Conservation (phyloP, 2,329 filamentous ascomycete species). For the Ascochyta pisi region DNA sequence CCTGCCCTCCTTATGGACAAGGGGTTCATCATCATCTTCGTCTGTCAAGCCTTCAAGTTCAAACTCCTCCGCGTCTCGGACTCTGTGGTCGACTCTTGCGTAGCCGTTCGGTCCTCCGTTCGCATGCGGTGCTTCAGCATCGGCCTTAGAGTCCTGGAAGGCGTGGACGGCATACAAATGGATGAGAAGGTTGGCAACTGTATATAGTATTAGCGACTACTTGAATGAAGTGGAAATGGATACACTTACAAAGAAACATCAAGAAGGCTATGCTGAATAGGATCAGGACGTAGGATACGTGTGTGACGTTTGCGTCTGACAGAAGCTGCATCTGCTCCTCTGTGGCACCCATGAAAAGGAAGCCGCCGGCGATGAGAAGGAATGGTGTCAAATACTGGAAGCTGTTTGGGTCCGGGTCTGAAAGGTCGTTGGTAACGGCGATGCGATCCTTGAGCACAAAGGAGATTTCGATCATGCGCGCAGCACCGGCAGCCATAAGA, state of each 20-base stretch:
- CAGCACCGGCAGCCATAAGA: conserved; percentile 85
- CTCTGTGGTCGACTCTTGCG: conserved; percentile 61
- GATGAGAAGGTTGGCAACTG: conserved; percentile 82
- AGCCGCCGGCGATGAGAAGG: conserved; percentile 87
- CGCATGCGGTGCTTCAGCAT: conserved; percentile 43
- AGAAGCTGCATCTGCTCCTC: conserved; percentile 93
- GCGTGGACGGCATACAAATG: conserved; percentile 77
- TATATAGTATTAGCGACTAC: conserved; percentile 18
- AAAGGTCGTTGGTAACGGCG: conserved; percentile 70
- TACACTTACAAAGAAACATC: conserved; percentile 77
- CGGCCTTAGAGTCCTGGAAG: conserved; percentile 50
- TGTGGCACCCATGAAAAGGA: conserved; percentile 96
- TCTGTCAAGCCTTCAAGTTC: conserved; percentile 90
- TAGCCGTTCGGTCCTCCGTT: conserved; percentile 47
- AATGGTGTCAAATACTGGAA: conserved; percentile 76
- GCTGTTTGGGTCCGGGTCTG: conserved; percentile 72
- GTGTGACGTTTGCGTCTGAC: conserved; percentile 75
- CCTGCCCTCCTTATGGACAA: conserved; percentile 35
- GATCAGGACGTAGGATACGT: conserved; percentile 91
- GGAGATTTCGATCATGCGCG: conserved; percentile 87
- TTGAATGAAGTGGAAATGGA: not conserved
- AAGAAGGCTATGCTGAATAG: conserved; percentile 90
- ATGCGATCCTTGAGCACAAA: conserved; percentile 81
- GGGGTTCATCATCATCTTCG: conserved; percentile 69
- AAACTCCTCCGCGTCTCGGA: conserved; percentile 88